Evolutionary conservation across 345 rosid genomes (phyloP), one percentile per base, ranked within the genome.

Genomic region (Punica granatum): DNA sequence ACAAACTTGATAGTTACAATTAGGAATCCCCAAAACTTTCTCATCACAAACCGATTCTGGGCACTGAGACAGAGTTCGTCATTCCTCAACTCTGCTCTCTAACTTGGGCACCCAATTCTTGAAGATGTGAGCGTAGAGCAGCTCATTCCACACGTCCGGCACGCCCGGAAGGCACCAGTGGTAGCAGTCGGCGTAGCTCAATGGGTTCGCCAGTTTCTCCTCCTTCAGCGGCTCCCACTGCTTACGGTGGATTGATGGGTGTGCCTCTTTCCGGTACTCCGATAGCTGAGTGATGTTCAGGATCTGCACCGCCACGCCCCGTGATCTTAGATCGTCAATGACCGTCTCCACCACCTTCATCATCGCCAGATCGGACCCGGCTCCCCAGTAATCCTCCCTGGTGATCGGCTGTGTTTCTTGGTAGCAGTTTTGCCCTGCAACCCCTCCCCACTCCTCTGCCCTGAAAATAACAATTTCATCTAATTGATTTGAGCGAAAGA

Each of bases 141-240:
- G 83, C 71, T 87, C 83, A 64, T 93, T 93, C 98, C 98, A 93
- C 9, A 86, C 90, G 76, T 93, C 98, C 35, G 96, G 92, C 12
- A 87, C 89, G 31, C 98, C 98, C 41, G 98, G 98, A 31, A 92
- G 90, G 69, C 90, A 89, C 98, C 98, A 90, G 62, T 92, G 98
- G 69, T 80, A 85, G 68, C 98, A 92, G 73, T 92, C 97, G 15
- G 98, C 84, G 53, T 85, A 86, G 48, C 83, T 82, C 33, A 67
- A 77, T 16, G 97, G 96, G 67, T 88, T 77, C 13, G 77, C 49
- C 43, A 67, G 26, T 66, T 88, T 83, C 14, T 81, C 74, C 67
- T 85, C 79, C 1, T 80, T 85, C 44, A 84, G 46, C 4, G 86
- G 73, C n/a, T 85, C 90, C 97, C 98, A 92, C 66, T 87, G 97